Base-by-base conservation (phyloP, 176 grass and related monocot species). In the Tillandsia fasciculata region DNA sequence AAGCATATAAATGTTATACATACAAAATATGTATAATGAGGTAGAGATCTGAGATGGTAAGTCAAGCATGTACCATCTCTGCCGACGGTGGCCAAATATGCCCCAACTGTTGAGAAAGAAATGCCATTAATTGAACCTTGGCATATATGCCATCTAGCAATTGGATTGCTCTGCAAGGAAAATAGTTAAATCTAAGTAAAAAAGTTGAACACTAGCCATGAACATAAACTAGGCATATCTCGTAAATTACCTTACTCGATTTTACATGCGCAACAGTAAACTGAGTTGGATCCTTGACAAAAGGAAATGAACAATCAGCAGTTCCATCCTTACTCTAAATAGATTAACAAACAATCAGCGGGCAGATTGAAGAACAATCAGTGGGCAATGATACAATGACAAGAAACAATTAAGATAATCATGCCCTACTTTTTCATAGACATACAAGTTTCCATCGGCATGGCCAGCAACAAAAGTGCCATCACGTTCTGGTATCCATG, bases 61-160 rank as follows among this genome's bases (percentile, higher is more conserved):
- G 67, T 63, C 51, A 81, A 52, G 69, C 68, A 82, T 49, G 78
- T 99, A 99, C 90, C 95, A 76, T 94, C 95, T 73, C 87, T 79
- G 24, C 95, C 95, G 77, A 99, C 82, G 75, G 87, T 90, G 50
- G 95, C 87, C 75, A 99, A 83, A 29, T 86, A 94, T 79, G 77
- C 70, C 33, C 90, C 95, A 78, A 93, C 87, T 6, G 80, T 71
- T 24, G 90, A 99, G 77, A 99, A 99, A 56, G 89, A 99, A 64
- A 94, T 82, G 70, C 74, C 79, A 75, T 93, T 99, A 77, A 94
- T 83, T 65, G 90, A 82, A 88, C 95, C 90, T 80, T 86, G 82
- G 79, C 82, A 99, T 50, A 99, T 94, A 75, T 94, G 95, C 90
- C 95, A 99, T 80, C 90, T 90, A 74, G 90, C 87, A 65, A 76